phyloP scores from a whole-genome alignment of 805 yeast genomes.

The Ogataea philodendri region DNA sequence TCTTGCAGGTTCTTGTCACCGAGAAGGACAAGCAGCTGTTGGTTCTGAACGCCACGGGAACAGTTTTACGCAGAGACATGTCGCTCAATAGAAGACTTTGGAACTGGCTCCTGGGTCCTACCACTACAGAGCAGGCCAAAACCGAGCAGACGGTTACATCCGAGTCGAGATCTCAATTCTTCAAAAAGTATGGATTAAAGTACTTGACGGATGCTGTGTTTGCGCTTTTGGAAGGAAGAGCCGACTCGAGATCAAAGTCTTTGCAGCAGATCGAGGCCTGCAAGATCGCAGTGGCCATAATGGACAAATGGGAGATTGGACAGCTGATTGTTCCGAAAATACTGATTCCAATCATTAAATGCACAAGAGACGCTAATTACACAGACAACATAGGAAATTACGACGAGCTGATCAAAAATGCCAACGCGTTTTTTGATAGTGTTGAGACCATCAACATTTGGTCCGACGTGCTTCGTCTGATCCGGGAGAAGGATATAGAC shows the following conservation, averaged over 20 bases:
- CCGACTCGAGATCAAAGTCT: conserved; percentile 22
- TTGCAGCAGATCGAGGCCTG: conserved; percentile 49
- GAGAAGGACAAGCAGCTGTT: conserved; percentile 55
- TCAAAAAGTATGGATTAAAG: conserved; percentile 53
- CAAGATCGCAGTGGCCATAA: conserved; percentile 64
- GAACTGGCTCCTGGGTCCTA: conserved; percentile 91
- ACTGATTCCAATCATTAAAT: conserved; percentile 60
- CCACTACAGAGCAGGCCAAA: conserved; percentile 26
- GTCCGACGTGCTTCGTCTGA: conserved; percentile 53
- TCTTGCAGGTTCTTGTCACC: conserved; percentile 47
- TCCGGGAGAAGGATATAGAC: conserved; percentile 40
- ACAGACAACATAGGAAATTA: conserved; percentile 27
- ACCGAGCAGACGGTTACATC: conserved; percentile 12
- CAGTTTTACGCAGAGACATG: conserved; percentile 85
- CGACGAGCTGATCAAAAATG: conserved; percentile 53
- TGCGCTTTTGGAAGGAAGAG: conserved; percentile 40
- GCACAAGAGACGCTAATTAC: conserved; percentile 38
- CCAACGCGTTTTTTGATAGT: conserved; percentile 75
- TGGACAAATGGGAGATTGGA: conserved; percentile 97
- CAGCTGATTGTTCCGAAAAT: conserved; percentile 66
- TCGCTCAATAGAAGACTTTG: conserved; percentile 90
- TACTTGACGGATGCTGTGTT: conserved; percentile 53
- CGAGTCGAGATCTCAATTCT: conserved; percentile 50
- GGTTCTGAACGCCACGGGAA: conserved; percentile 59
- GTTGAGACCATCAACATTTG: conserved; percentile 81